phyloP scores from a whole-genome alignment of 371 early-diverging fungal genomes.

The Rhizopus stolonifer region DNA sequence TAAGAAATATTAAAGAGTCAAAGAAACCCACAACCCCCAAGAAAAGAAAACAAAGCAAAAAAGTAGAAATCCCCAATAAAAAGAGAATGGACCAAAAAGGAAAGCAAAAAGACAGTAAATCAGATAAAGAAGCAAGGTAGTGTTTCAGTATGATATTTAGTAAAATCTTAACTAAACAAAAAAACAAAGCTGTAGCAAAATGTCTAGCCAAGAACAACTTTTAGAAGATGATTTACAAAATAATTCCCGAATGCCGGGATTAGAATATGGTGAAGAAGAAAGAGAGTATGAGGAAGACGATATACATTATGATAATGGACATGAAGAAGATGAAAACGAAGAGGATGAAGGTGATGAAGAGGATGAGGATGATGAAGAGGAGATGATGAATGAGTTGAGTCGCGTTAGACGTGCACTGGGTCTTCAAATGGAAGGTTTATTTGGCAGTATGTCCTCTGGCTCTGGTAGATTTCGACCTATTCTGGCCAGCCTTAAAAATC shows the following conservation, averaged over 20 bases:
- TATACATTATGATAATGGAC: constrained; percentile 21
- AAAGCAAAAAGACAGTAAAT: constrained; percentile 18
- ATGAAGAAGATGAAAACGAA: constrained; percentile 23
- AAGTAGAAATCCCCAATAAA: constrained; percentile 7
- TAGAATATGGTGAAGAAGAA: constrained; percentile 10
- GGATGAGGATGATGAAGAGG: constrained; percentile 35
- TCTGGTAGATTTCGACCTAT: constrained; percentile 49
- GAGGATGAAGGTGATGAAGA: constrained; percentile 29
- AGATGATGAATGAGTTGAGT: constrained; percentile 42
- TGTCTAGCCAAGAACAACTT: background rate
- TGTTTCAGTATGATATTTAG: too few species aligned
- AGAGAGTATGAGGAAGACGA: constrained; percentile 22
- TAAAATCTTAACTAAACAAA: too few species aligned
- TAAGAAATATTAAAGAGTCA: constrained; percentile 18
- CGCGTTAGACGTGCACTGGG: constrained; percentile 42
- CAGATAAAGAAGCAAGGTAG: constrained; percentile 1
- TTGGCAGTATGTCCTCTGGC: constrained; percentile 49
- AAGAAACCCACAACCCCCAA: constrained; percentile 8
- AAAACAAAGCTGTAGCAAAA: too few species aligned
- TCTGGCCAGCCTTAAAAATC: constrained; percentile 46
- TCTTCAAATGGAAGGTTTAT: constrained; percentile 47
- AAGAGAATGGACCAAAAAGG: constrained; percentile 8
- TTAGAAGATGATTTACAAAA: background rate
- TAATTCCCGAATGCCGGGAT: background rate
- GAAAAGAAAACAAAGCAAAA: constrained; percentile 12